Evolutionary conservation across 148 eudicot species (phyloP).

Genomic region (Fallopia convolvulus): DNA sequence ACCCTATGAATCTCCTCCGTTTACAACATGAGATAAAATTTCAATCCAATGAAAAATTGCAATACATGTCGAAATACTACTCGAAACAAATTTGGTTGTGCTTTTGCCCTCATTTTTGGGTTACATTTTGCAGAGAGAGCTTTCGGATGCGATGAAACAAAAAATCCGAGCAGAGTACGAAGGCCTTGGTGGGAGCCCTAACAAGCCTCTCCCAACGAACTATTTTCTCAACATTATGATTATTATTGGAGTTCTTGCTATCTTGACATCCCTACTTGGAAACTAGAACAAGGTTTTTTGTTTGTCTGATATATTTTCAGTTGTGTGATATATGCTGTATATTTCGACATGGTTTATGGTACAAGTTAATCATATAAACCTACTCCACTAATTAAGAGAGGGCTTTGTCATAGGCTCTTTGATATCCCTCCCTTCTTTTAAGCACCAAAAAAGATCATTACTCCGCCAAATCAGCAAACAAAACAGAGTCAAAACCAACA

Average conservation of each 20-base stretch:
- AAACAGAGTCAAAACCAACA: too few species aligned
- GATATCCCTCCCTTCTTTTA: too few species aligned
- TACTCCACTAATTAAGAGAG: too few species aligned
- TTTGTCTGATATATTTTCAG: background rate
- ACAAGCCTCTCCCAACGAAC: conserved; percentile 87
- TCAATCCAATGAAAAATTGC: background rate
- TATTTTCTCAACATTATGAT: conserved; percentile 90
- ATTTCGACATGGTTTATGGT: background rate
- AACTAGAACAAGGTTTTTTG: conserved; percentile 23
- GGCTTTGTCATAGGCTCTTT: too few species aligned
- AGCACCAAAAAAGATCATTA: too few species aligned
- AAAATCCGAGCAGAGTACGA: conserved; percentile 86
- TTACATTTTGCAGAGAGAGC: conserved; percentile 67
- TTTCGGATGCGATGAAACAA: conserved; percentile 78
- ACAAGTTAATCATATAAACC: background rate
- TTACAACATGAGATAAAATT: background rate
- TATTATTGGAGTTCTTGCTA: conserved; percentile 72
- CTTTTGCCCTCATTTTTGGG: background rate
- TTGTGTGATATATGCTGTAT: background rate
- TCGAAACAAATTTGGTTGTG: conserved; percentile 39
- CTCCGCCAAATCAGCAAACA: too few species aligned
- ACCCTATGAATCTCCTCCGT: background rate
- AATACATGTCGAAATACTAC: too few species aligned
- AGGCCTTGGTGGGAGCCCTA: conserved; percentile 84
- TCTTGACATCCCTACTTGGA: conserved; percentile 60